phyloP scores from a whole-genome alignment of 2,329 filamentous ascomycete species.

The Sporothrix brasiliensis region DNA sequence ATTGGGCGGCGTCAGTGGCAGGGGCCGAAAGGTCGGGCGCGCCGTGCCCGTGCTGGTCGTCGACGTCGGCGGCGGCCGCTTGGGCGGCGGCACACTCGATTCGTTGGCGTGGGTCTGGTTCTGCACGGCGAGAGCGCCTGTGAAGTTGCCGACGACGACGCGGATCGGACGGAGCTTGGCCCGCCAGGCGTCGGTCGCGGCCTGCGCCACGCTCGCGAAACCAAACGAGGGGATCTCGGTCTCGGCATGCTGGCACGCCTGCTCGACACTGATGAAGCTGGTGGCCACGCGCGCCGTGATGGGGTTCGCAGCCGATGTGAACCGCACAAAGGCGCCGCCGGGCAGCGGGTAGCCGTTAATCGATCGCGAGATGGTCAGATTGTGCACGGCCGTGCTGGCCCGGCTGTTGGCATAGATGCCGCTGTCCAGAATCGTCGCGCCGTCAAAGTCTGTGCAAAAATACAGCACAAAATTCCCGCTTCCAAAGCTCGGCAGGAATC shows the following conservation, averaged over 20 bases:
- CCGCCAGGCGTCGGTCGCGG: constrained; percentile 62
- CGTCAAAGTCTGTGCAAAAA: constrained; percentile 70
- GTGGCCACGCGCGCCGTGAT: constrained; percentile 68
- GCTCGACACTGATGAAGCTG: constrained; percentile 67
- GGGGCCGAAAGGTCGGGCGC: neutral
- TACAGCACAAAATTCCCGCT: constrained; percentile 61
- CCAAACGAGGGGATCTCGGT: constrained; percentile 69
- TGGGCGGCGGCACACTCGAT: neutral
- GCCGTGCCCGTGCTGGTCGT: neutral
- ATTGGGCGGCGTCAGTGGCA: neutral
- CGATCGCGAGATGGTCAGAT: constrained; percentile 52
- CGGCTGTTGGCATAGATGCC: constrained; percentile 65
- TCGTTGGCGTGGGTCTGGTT: constrained; percentile 12
- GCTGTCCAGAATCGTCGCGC: constrained; percentile 58
- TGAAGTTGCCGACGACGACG: constrained; percentile 47
- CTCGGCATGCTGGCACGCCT: constrained; percentile 70
- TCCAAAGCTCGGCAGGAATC: constrained; percentile 67
- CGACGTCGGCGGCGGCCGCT: neutral
- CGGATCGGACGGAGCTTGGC: constrained; percentile 62
- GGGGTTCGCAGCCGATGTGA: constrained; percentile 53
- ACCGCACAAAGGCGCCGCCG: constrained; percentile 66
- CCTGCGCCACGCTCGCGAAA: constrained; percentile 57
- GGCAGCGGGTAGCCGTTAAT: constrained; percentile 60
- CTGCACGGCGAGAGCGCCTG: neutral
- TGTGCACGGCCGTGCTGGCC: constrained; percentile 53